Percentiles rank a stretch among this genome's conserved stretches.
phyloP scores from a whole-genome alignment of 306 rosid genomes.

The Citrullus mucosospermus region DNA sequence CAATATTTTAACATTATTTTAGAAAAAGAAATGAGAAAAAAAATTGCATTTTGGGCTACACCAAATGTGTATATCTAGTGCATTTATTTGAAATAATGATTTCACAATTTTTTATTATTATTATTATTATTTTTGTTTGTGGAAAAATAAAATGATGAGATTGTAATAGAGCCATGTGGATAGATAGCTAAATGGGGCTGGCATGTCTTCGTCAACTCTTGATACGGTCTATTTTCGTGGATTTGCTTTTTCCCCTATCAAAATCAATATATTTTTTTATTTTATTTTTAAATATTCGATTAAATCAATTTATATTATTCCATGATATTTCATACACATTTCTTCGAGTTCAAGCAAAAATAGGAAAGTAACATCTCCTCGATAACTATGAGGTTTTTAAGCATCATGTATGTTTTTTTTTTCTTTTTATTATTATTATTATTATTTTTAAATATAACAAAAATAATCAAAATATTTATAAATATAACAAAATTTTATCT shows the following conservation, averaged over 20 bases:
- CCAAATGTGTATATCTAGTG: neutral
- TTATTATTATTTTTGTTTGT: neutral
- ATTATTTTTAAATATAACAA: too few species aligned
- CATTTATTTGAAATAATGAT: neutral
- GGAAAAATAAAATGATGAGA: neutral
- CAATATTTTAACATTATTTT: too few species aligned
- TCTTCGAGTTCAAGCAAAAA: neutral
- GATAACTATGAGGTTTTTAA: too few species aligned
- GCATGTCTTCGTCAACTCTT: neutral
- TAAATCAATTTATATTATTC: neutral
- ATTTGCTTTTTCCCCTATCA: neutral
- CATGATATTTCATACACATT: neutral
- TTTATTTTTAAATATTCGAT: neutral
- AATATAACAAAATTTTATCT: too few species aligned
- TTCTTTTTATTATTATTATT: too few species aligned
- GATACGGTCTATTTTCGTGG: constrained; percentile 2
- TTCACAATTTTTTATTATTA: too few species aligned
- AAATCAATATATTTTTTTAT: neutral
- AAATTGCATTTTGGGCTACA: neutral
- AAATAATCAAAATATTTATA: too few species aligned
- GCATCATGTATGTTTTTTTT: too few species aligned
- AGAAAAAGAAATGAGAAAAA: too few species aligned
- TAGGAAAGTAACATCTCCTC: too few species aligned
- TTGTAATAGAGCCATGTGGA: neutral
- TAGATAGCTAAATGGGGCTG: neutral